Evolutionary conservation across 257 asterid species (phyloP).

Genomic region (Lycium ferocissimum): DNA sequence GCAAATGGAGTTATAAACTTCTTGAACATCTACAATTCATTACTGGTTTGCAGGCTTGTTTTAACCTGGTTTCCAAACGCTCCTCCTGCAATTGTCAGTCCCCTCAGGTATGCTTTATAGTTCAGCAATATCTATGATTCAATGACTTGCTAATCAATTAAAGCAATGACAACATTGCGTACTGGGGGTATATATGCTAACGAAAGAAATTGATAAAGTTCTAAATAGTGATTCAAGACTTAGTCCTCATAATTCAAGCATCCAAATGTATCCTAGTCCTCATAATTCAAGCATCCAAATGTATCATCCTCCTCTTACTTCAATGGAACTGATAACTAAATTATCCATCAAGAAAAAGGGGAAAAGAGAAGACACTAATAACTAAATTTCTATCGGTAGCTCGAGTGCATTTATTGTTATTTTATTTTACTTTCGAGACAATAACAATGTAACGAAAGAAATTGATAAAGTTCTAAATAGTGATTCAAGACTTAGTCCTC

Average conservation of each 20-base stretch:
- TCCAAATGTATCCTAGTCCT: background rate
- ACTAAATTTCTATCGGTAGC: background rate
- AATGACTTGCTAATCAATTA: conserved; percentile 12
- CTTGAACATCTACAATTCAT: conserved; percentile 82
- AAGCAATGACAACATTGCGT: background rate
- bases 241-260: background rate
- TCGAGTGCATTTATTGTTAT: background rate
- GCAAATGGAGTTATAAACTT: conserved; percentile 74
- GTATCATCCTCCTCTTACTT: background rate
- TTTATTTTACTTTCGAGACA: conserved; percentile 4
- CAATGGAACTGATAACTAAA: background rate
- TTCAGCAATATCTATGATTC: background rate
- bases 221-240: background rate
- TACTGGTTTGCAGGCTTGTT: conserved; percentile 80
- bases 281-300: background rate
- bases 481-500: background rate
- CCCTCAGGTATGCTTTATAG: conserved; percentile 66
- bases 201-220: background rate
- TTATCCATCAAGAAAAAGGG: background rate
- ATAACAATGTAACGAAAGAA: background rate
- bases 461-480: background rate
- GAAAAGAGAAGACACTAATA: background rate
- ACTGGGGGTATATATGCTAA: background rate
- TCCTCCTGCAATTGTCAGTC: conserved; percentile 82
- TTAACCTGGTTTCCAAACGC: conserved; percentile 95